Conservation (phyloP, 2,329 filamentous ascomycete species). For the Xylariaceae sp. region DNA sequence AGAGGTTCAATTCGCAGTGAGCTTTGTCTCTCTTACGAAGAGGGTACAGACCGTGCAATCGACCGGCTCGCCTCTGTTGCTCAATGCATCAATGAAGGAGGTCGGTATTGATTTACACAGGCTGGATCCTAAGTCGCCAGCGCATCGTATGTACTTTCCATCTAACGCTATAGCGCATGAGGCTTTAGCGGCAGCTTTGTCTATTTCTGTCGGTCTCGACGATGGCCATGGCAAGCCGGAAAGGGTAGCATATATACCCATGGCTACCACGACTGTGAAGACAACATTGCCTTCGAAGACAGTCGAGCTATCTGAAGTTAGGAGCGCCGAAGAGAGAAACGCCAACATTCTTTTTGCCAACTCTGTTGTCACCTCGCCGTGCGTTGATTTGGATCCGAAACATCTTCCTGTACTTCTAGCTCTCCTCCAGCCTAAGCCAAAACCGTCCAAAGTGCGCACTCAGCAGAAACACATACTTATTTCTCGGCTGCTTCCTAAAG, state of each 20-base stretch:
- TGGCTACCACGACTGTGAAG: conserved; percentile 94
- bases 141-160: conserved; percentile 98
- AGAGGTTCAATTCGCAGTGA: conserved; percentile 94
- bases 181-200: conserved; percentile 88
- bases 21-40: conserved; percentile 87
- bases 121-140: conserved; percentile 88
- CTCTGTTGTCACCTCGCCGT: conserved; percentile 93
- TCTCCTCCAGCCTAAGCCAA: conserved; percentile 67
- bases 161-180: conserved; percentile 93
- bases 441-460: conserved; percentile 48
- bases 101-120: conserved; percentile 91
- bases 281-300: conserved; percentile 96
- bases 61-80: conserved; percentile 72
- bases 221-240: conserved; percentile 87
- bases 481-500: conserved; percentile 90
- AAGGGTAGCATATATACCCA: conserved; percentile 89
- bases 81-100: conserved; percentile 95
- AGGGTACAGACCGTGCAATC: conserved; percentile 73
- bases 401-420: conserved; percentile 87
- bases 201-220: conserved; percentile 89
- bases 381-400: conserved; percentile 88
- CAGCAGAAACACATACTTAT: conserved; percentile 72
- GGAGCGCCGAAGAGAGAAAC: conserved; percentile 81
- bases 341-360: conserved; percentile 97
- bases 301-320: conserved; percentile 76